Evolutionary conservation across 2,329 filamentous ascomycete genomes (phyloP).

Genomic region (Calonectria pseudoreteaudii): DNA sequence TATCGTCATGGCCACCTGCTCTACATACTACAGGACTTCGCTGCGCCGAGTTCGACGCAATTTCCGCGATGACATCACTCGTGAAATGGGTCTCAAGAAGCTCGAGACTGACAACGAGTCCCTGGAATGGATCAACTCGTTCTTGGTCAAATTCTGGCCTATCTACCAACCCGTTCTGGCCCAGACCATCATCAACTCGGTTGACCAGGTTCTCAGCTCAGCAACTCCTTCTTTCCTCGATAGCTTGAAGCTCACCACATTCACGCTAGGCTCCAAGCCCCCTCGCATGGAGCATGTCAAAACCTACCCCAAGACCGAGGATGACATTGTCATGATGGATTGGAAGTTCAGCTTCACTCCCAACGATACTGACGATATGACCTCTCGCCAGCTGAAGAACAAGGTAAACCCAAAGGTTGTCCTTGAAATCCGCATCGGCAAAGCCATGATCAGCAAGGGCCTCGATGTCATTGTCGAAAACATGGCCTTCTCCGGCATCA

Average conservation of each 20-base stretch:
- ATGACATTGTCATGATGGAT: slow-evolving; percentile 97
- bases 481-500: slow-evolving; percentile 94
- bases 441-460: slow-evolving; percentile 96
- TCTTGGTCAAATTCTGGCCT: slow-evolving; percentile 98
- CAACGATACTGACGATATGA: slow-evolving; percentile 93
- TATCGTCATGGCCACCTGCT: slow-evolving; percentile 90
- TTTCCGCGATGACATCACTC: slow-evolving; percentile 92
- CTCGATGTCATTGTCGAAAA: slow-evolving; percentile 98
- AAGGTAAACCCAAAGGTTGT: slow-evolving; percentile 98
- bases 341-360: slow-evolving; percentile 99
- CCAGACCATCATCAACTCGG: slow-evolving; percentile 90
- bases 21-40: slow-evolving; percentile 97
- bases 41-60: slow-evolving; percentile 93
- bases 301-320: slow-evolving; percentile 94
- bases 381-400: slow-evolving; percentile 87
- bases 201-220: slow-evolving; percentile 95
- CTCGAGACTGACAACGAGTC: slow-evolving; percentile 93
- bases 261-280: slow-evolving; percentile 93
- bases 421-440: slow-evolving; percentile 92
- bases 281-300: slow-evolving; percentile 98
- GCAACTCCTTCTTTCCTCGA: slow-evolving; percentile 93
- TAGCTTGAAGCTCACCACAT: slow-evolving; percentile 92
- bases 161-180: slow-evolving; percentile 97
- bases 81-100: slow-evolving; percentile 87
- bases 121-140: slow-evolving; percentile 99